These are phyloP conservation scores for Aspergillus sp. DNA, from an alignment of 2,329 filamentous ascomycete species.

Conservation along the genomic window DNA sequence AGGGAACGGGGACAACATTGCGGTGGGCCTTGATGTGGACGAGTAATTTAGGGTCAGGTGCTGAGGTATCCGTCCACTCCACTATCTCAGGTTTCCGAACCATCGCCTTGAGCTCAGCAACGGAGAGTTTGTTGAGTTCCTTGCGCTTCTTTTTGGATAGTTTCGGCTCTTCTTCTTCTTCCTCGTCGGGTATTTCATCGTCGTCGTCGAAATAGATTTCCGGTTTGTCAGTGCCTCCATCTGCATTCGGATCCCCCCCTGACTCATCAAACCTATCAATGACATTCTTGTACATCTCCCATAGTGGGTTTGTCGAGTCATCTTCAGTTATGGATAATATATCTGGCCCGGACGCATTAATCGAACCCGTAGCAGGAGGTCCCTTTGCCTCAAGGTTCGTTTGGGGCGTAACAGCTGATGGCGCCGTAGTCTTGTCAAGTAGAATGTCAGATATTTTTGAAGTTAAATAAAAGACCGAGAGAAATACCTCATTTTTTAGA, in stretches of 20 bases:
- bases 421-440: slow-evolving; percentile 30
- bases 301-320: slow-evolving; percentile 72
- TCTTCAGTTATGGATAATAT: slow-evolving; percentile 42
- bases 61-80: slow-evolving; percentile 95
- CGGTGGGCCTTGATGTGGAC: slow-evolving; percentile 93
- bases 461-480: neutral
- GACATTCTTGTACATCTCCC: slow-evolving; percentile 78
- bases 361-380: slow-evolving; percentile 11
- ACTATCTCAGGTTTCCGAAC: slow-evolving; percentile 91
- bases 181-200: slow-evolving; percentile 80
- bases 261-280: slow-evolving; percentile 74
- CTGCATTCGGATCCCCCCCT: slow-evolving; percentile 61
- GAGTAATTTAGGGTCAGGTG: slow-evolving; percentile 81
- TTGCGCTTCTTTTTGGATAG: slow-evolving; percentile 95
- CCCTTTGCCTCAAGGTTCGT: slow-evolving; percentile 9
- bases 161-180: slow-evolving; percentile 63
- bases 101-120: slow-evolving; percentile 91
- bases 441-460: neutral
- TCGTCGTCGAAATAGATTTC: slow-evolving; percentile 82
- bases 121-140: slow-evolving; percentile 84
- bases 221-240: slow-evolving; percentile 73
- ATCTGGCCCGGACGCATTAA: slow-evolving; percentile 46
- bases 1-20: slow-evolving; percentile 91
- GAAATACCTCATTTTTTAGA: slow-evolving; percentile 67
- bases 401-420: slow-evolving; percentile 2